Percentiles rank a stretch among this genome's conserved stretches.
phyloP scores from a whole-genome alignment of 306 rosid species.

The Malus sieversii region DNA sequence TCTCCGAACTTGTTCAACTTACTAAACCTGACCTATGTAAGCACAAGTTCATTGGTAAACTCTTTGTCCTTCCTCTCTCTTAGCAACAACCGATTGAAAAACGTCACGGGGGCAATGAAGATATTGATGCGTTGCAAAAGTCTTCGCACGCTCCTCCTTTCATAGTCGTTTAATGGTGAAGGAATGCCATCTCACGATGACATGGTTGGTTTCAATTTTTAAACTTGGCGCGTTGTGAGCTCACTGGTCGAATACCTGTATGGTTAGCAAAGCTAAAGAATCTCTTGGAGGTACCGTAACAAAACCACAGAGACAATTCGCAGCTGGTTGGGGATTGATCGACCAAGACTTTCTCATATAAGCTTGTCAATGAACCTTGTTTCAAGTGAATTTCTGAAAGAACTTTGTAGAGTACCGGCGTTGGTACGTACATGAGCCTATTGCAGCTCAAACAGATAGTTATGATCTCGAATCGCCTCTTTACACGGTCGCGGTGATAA shows the following conservation, averaged over 20 bases:
- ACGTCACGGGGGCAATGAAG: background rate
- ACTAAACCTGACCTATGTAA: background rate
- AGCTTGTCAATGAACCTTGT: rapidly evolving
- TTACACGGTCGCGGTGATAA: background rate
- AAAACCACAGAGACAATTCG: background rate
- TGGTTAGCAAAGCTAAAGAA: background rate
- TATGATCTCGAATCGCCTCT: background rate
- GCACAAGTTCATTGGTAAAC: background rate
- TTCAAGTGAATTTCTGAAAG: background rate
- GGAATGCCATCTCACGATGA: background rate
- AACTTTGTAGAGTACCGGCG: background rate
- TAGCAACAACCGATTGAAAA: background rate
- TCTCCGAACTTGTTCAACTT: background rate
- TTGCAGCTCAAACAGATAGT: background rate
- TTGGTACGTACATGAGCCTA: background rate
- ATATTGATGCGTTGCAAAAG: background rate
- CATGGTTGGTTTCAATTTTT: background rate
- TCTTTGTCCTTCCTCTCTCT: background rate
- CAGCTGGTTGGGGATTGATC: background rate
- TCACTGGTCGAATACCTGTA: background rate
- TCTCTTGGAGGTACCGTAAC: background rate
- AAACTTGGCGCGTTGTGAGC: background rate
- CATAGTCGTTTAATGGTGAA: background rate
- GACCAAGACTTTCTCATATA: background rate
- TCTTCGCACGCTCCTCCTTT: background rate